Evolutionary conservation across 768 basidiomycete genomes (phyloP).

Genomic region (Lactarius pseudohatsudake): DNA sequence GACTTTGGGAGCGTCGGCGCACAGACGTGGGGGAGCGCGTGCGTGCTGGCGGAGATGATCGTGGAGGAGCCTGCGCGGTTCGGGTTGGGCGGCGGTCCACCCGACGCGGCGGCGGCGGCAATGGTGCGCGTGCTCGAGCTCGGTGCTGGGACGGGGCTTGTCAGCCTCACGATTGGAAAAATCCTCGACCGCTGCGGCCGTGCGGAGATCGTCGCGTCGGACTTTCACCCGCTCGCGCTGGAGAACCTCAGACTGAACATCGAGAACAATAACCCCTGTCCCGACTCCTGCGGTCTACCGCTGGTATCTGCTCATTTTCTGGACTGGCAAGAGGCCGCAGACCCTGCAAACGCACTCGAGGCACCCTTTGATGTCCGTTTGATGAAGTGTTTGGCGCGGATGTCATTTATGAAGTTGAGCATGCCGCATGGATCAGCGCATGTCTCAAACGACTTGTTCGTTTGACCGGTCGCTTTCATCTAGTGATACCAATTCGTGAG

Average conservation of each 20-base stretch:
- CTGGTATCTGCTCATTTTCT: constrained; percentile 35
- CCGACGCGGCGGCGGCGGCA: background rate
- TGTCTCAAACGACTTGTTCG: constrained; percentile 43
- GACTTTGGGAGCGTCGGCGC: constrained; percentile 75
- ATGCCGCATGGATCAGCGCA: constrained; percentile 47
- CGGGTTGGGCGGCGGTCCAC: constrained; percentile 36
- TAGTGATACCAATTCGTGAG: constrained; percentile 70
- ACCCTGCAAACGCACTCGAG: constrained; percentile 1
- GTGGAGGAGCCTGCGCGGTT: constrained; percentile 55
- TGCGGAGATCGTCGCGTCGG: constrained; percentile 43
- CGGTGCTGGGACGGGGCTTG: constrained; percentile 58
- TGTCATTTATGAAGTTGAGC: constrained; percentile 51
- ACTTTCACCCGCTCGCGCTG: constrained; percentile 50
- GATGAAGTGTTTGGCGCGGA: constrained; percentile 56
- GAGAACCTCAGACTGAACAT: constrained; percentile 49
- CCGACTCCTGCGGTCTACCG: constrained; percentile 1
- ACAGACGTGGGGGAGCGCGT: constrained; percentile 88
- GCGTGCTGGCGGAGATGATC: constrained; percentile 75
- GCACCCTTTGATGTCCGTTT: constrained; percentile 39
- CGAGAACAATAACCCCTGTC: constrained; percentile 35
- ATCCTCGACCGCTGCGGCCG: constrained; percentile 28
- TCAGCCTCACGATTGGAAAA: constrained; percentile 44
- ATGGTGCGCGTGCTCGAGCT: constrained; percentile 49
- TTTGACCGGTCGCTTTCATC: constrained; percentile 54
- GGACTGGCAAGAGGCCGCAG: constrained; percentile 42